Conservation (phyloP, 2,329 filamentous ascomycete genomes). For the Bretziella fagacearum region DNA sequence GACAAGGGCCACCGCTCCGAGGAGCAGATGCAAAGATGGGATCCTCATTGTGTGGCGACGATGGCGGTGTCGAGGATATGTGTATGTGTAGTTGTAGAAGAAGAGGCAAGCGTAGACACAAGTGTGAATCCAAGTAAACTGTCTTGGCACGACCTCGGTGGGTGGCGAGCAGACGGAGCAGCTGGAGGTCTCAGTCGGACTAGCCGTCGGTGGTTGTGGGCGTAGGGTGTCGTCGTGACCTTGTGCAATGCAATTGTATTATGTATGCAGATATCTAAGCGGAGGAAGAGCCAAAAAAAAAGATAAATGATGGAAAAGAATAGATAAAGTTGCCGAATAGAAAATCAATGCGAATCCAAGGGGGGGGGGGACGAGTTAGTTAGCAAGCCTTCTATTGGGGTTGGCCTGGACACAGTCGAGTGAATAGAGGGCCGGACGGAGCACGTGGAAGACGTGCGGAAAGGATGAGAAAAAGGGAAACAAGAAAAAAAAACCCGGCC, state of each 20-base stretch:
- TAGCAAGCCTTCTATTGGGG: neutral
- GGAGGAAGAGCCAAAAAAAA: neutral
- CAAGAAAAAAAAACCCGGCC: neutral
- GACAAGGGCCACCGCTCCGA: conserved; percentile 29
- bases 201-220: neutral
- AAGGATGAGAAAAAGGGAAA: neutral
- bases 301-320: neutral
- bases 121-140: too few species aligned
- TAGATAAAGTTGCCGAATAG: conserved; percentile 3
- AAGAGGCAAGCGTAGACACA: neutral
- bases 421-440: neutral
- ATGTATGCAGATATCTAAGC: conserved; percentile 1
- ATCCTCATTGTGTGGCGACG: conserved; percentile 26
- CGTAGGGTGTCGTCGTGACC: neutral
- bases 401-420: neutral
- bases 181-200: neutral
- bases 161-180: neutral
- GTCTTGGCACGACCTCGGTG: neutral
- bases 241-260: neutral
- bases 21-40: conserved; percentile 28
- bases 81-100: neutral
- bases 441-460: neutral
- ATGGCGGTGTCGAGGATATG: neutral
- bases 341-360: neutral
- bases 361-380: neutral